A percentile compares a stretch with the other conserved stretches of the same genome.
Conservation (phyloP, 2,329 filamentous ascomycete species). For the Calonectria leucothoes region DNA sequence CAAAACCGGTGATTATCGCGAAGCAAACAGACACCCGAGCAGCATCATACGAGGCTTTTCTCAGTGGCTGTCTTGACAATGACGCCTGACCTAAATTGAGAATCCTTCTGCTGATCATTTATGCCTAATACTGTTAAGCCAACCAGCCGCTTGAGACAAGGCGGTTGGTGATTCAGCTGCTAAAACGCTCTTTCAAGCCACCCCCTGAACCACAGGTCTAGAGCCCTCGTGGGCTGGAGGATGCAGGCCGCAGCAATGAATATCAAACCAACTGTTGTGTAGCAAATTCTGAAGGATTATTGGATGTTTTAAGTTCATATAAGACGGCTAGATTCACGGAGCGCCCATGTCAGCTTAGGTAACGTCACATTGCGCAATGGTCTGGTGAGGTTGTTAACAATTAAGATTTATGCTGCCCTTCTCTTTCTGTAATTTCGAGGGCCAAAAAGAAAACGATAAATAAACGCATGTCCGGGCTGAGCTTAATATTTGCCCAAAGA, state of each 20-base stretch:
- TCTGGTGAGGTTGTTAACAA: not conserved
- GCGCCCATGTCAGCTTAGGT: not conserved
- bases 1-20: too few species aligned
- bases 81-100: not conserved
- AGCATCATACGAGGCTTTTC: not conserved
- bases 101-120: not conserved
- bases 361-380: not conserved
- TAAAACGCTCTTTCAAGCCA: not conserved
- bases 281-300: not conserved
- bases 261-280: not conserved
- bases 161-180: not conserved
- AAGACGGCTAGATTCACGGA: not conserved
- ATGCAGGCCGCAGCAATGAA: not conserved
- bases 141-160: not conserved
- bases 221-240: not conserved
- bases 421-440: not conserved
- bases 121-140: too few species aligned
- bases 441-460: too few species aligned
- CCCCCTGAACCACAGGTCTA: not conserved
- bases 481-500: not conserved
- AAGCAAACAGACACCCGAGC: not conserved
- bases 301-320: not conserved
- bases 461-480: not conserved
- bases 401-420: not conserved
- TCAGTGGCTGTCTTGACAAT: not conserved